phyloP scores from a whole-genome alignment of 1,284 basidiomycete species.

The Sanghuangporus sanghuang region DNA sequence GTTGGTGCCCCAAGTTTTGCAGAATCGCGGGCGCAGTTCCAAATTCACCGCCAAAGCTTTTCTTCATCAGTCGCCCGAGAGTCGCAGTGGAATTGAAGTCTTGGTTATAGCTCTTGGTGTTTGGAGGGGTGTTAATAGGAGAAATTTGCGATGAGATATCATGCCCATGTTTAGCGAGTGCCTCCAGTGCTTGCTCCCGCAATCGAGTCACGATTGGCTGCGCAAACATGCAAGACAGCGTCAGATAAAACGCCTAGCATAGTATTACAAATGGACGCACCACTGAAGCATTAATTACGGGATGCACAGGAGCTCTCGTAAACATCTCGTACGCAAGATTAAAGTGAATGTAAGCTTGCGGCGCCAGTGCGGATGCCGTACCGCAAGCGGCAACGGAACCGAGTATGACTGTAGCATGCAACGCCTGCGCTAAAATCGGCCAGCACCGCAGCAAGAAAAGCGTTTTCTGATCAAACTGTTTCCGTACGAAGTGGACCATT shows the following conservation, averaged over 20 bases:
- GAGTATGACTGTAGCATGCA: conserved; percentile 15
- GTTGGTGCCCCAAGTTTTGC: background rate
- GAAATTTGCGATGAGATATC: background rate
- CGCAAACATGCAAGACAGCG: background rate
- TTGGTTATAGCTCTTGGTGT: background rate
- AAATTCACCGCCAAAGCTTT: background rate
- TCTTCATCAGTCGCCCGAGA: background rate
- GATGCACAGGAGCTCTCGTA: conserved; percentile 17
- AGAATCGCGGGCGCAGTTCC: background rate
- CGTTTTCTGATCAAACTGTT: conserved; percentile 1
- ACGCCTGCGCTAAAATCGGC: conserved; percentile 10
- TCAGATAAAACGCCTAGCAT: background rate
- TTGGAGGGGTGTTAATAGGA: background rate
- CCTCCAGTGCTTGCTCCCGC: conserved; percentile 7
- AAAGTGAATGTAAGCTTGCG: conserved; percentile 19
- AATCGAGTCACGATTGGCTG: conserved; percentile 8
- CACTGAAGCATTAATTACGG: background rate
- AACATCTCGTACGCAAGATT: conserved; percentile 19
- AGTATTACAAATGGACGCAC: background rate
- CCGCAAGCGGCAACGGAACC: conserved; percentile 20
- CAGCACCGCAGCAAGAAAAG: conserved; percentile 13
- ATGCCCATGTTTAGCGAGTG: conserved; percentile 2
- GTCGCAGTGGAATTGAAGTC: background rate
- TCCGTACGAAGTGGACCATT: conserved; percentile 4
- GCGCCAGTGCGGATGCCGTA: conserved; percentile 15